These are phyloP conservation scores for Priceomyces castillae DNA, from an alignment of 805 yeast genomes.

Conservation along the genomic window DNA sequence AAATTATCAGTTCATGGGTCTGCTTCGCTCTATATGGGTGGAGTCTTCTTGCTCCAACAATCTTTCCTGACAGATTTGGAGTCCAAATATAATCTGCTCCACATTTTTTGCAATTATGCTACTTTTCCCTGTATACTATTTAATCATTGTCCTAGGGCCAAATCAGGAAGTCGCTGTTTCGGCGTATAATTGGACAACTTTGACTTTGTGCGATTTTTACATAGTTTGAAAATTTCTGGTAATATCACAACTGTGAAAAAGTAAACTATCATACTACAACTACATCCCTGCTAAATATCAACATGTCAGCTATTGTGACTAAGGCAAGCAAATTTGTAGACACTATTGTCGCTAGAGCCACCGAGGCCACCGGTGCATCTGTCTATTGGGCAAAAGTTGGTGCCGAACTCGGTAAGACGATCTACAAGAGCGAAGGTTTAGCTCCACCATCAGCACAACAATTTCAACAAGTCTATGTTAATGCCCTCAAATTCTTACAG, in stretches of 20 bases:
- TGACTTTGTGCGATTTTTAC: conserved; percentile 6
- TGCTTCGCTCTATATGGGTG: conserved; percentile 84
- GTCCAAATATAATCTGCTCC: conserved; percentile 19
- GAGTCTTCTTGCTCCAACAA: conserved; percentile 87
- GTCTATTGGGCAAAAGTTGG: conserved; percentile 78
- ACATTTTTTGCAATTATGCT: not conserved
- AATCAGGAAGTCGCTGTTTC: conserved; percentile 5
- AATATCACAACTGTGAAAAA: not conserved
- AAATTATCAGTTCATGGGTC: conserved; percentile 87
- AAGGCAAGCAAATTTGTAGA: conserved; percentile 41
- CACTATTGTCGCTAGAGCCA: conserved; percentile 34
- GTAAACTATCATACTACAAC: not conserved
- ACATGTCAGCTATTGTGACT: conserved; percentile 43
- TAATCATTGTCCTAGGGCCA: not conserved
- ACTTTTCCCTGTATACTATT: not conserved
- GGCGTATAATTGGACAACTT: conserved; percentile 13
- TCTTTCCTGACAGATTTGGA: conserved; percentile 85
- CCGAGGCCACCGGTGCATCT: conserved; percentile 48
- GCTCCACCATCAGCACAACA: conserved; percentile 84
- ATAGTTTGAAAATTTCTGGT: conserved; percentile 3
- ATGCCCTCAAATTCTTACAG: conserved; percentile 34
- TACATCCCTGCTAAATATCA: not conserved
- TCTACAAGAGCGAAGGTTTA: conserved; percentile 87
- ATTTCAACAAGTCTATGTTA: conserved; percentile 69
- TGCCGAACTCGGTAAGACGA: conserved; percentile 66